Percentiles rank a stretch among this genome's conserved stretches.
Conservation (phyloP, 1,139 yeast species). For the Yamadazyma diddensiae region DNA sequence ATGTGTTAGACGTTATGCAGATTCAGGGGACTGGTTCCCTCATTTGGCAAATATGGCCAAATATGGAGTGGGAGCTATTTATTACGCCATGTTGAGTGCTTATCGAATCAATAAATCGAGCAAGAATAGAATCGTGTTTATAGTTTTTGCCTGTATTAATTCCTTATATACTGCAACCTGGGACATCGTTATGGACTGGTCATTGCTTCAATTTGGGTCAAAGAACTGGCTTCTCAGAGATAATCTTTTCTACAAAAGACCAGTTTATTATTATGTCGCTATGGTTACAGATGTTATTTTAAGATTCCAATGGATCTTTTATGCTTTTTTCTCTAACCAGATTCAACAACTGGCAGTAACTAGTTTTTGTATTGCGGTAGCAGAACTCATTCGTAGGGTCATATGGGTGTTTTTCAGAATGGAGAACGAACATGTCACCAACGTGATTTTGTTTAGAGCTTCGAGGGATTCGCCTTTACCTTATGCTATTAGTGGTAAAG, state of each 20-base stretch:
- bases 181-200: slow-evolving; percentile 97
- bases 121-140: slow-evolving; percentile 55
- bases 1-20: slow-evolving; percentile 86
- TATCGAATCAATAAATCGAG: slow-evolving; percentile 62
- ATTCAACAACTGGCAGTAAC: slow-evolving; percentile 91
- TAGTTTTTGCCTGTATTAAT: slow-evolving; percentile 71
- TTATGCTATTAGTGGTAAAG: slow-evolving; percentile 47
- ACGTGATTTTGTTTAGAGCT: slow-evolving; percentile 80
- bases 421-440: slow-evolving; percentile 94
- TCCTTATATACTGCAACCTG: slow-evolving; percentile 69
- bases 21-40: slow-evolving; percentile 95
- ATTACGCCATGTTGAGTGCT: slow-evolving; percentile 72
- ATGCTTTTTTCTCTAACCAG: slow-evolving; percentile 66
- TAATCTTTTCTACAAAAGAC: slow-evolving; percentile 59
- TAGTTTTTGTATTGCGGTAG: slow-evolving; percentile 76
- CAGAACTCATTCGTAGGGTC: slow-evolving; percentile 78
- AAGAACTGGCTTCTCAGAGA: slow-evolving; percentile 63
- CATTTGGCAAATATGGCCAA: slow-evolving; percentile 90
- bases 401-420: slow-evolving; percentile 89
- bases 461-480: slow-evolving; percentile 86
- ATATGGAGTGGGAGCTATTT: slow-evolving; percentile 62
- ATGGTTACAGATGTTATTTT: slow-evolving; percentile 69
- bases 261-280: slow-evolving; percentile 67
- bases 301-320: slow-evolving; percentile 90
- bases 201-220: slow-evolving; percentile 67